A percentile compares a stretch with the other conserved stretches of the same genome.
phyloP scores from a whole-genome alignment of 257 asterid genomes.

The Rhazya stricta region DNA sequence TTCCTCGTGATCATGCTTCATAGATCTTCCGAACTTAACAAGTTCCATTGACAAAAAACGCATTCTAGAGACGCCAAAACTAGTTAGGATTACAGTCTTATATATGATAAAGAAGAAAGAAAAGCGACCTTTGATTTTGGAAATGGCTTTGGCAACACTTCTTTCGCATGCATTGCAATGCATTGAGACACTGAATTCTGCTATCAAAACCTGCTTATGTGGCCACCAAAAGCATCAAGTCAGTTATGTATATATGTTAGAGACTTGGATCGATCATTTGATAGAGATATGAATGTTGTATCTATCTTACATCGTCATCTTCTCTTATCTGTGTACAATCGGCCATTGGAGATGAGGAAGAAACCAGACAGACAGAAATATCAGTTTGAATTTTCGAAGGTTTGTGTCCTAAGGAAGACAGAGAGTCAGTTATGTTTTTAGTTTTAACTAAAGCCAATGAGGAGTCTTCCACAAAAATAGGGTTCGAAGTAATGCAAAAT shows the following conservation, averaged over 20 bases:
- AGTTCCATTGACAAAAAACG: too few species aligned
- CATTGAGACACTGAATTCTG: constrained; percentile 60
- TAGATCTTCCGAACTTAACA: background rate
- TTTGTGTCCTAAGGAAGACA: background rate
- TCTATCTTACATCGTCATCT: constrained; percentile 12
- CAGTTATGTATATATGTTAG: too few species aligned
- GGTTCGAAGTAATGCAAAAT: background rate
- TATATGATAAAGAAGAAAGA: background rate
- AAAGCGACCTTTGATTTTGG: constrained; percentile 64
- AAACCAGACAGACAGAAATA: background rate
- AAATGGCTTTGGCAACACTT: constrained; percentile 56
- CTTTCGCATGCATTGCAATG: constrained; percentile 89
- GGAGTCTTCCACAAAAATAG: background rate
- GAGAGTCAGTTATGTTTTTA: background rate
- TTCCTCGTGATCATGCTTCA: background rate
- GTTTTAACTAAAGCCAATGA: background rate
- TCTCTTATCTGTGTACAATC: constrained; percentile 1
- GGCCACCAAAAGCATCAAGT: background rate
- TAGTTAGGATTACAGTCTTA: too few species aligned
- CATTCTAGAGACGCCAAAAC: too few species aligned
- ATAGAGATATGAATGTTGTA: background rate
- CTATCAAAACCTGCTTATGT: constrained; percentile 39
- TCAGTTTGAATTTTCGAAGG: background rate
- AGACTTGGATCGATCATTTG: background rate
- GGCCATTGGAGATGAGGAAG: constrained; percentile 12